These are phyloP conservation scores for Xylaria curta DNA, from an alignment of 495 filamentous ascomycete species.

Conservation along the genomic window DNA sequence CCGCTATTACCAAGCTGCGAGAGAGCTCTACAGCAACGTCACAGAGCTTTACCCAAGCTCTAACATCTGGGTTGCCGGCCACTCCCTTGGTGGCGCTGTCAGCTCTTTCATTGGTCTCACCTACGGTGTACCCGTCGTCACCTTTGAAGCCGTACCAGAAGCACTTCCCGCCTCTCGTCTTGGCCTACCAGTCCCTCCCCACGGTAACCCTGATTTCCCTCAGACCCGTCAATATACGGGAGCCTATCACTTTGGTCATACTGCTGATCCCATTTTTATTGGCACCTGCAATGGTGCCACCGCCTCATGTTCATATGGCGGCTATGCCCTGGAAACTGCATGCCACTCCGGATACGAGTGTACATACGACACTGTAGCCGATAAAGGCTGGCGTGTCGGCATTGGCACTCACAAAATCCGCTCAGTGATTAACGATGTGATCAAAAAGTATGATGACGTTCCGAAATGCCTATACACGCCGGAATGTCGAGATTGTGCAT, in stretches of 20 bases:
- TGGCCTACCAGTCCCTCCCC: conserved; percentile 86
- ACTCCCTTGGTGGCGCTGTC: conserved; percentile 90
- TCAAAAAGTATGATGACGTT: conserved; percentile 78
- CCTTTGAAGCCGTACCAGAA: conserved; percentile 90
- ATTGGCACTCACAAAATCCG: conserved; percentile 86
- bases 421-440: conserved; percentile 82
- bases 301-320: conserved; percentile 86
- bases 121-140: conserved; percentile 84
- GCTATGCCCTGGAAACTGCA: conserved; percentile 89
- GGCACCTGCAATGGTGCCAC: conserved; percentile 91
- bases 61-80: conserved; percentile 85
- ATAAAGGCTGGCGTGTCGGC: conserved; percentile 88
- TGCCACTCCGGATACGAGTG: conserved; percentile 91
- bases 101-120: conserved; percentile 86
- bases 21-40: conserved; percentile 90
- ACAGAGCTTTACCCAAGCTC: conserved; percentile 85
- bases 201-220: conserved; percentile 68
- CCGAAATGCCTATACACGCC: conserved; percentile 71
- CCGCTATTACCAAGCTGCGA: conserved; percentile 85
- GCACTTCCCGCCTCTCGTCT: conserved; percentile 84
- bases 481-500: conserved; percentile 88
- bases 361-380: conserved; percentile 86
- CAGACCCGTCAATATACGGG: conserved; percentile 76
- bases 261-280: conserved; percentile 93
- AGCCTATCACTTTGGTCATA: conserved; percentile 93